Evolutionary conservation across 2,329 filamentous ascomycete species (phyloP), one percentile per base, ranked within the genome.

Genomic region (Phialophora expanda): DNA sequence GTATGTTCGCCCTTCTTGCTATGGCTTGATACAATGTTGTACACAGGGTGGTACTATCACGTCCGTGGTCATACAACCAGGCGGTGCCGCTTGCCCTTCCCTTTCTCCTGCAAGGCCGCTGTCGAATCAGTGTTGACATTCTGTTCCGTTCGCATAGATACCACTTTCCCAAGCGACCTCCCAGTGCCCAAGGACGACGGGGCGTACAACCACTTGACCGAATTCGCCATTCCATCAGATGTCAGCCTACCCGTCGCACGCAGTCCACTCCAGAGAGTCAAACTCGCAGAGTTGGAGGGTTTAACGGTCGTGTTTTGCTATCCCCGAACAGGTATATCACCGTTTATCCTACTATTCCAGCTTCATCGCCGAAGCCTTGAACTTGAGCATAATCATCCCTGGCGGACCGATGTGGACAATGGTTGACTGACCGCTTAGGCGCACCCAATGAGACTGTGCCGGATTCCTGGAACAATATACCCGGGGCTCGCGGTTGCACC

Each of bases 401-500:
- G 22, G 17, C 11, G 6, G 20, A 17, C 4, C 53, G 12, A 17
- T 55, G 1, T 26, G 28, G 53, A 48, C 14, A 7, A 17, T 44
- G 3, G 17, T n/a, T 44, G 38, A 30, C 12, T 50, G 6, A 34
- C 30, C 22, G 76, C 38, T 79, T 77, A 48, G 77, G 74, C 38
- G 78, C 75, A 1, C 78, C 76, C 12, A 72, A 75, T 65, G 78
- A 82, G 66, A 75, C 70, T 1, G 75, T 81, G n/a, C 75, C 78
- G 51, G 74, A 77, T 30, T 72, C 74, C 12, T 81, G 78, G 79
- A 78, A 81, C 70, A 67, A 73, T 17, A 81, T 81, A 61, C 78
- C 78, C 4, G 79, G 80, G 30, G 79, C 79, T 7, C 72, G 78
- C 64, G 79, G 79, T 61, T 82, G 79, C 70, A 80, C 80, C 14